Base-by-base conservation (phyloP, 2,329 filamentous ascomycete species). In the Blastomyces percursus region DNA sequence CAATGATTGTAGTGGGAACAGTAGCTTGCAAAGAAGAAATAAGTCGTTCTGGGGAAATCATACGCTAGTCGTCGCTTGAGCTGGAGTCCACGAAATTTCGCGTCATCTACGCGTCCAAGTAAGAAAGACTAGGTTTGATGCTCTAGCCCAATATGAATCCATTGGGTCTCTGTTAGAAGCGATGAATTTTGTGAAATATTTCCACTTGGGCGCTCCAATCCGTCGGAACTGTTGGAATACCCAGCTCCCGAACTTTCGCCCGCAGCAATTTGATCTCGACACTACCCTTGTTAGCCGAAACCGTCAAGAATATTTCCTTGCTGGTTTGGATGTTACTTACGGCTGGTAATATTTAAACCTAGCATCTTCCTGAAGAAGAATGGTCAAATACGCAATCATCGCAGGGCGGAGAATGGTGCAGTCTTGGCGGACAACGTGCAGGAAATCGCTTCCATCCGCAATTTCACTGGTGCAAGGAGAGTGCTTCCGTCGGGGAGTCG, bases 311-410 rank as follows among this genome's bases (percentile, higher is more conserved):
- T 21, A 12, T 30, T 46, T 19, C 42, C 40, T 35, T 35, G 42
- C 27, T 42, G 42, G 55, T 8, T 2, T 7, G 57, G 48, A 59
- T 48, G 57, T 59, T 38, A 59, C 19, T 48, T 46, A 59, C 24
- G 8, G 24, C 2, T 3, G 21, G 57, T 59, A 59, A 42, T 12
- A 3, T 48, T 48, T 24, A 32, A 59, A 59, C 57, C 32, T 59
- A 32, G 57, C 57, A 59, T 46, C 42, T 59, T 59, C 57, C 57
- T 24, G 30, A 59, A 46, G n/a, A 42, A 42, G 57, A 24, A 59
- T 59, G 57, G 57, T 35, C 57, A 48, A 48, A 59, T 48, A 59
- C 57, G 12, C 35, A 38, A 14, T 55, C 7, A 58, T 16, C n/a
- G 7, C 32, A 46, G 55, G 55, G 55, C 55, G 38, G 55, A 42